Conservation (phyloP, 345 rosid species). For the Syzygium aqueum region DNA sequence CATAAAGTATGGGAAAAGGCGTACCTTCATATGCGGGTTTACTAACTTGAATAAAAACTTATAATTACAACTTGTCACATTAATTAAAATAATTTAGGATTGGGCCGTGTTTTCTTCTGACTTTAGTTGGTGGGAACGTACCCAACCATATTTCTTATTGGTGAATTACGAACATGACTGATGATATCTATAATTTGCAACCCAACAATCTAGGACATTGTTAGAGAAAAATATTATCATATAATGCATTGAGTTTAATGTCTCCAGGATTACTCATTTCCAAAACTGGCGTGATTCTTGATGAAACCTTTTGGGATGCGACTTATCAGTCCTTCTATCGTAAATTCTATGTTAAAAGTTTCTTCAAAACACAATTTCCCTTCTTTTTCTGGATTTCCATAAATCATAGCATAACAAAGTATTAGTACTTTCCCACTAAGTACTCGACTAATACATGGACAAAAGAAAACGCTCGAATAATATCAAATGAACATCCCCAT, state of each 20-base stretch:
- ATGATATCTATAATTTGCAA: not conserved
- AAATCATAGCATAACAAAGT: not conserved
- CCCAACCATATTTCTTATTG: not conserved
- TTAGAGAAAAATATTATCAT: not conserved
- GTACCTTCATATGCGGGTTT: not conserved
- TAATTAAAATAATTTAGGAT: not conserved
- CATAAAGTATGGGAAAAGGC: not conserved
- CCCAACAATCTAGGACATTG: not conserved
- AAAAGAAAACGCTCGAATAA: not conserved
- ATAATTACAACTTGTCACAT: not conserved
- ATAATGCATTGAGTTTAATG: not conserved
- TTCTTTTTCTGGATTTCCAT: not conserved
- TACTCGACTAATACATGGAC: not conserved
- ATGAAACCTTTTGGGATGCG: not conserved
- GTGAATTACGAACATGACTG: not conserved
- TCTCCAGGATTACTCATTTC: not conserved
- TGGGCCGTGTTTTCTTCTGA: not conserved
- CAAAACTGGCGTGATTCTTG: not conserved
- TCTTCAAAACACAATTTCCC: not conserved
- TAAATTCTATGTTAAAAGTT: not conserved
- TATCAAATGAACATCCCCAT: no score
- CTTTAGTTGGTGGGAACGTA: accelerated
- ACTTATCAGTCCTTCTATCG: not conserved
- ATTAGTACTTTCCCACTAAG: not conserved
- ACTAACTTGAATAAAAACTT: not conserved